A percentile compares a stretch with the other conserved stretches of the same genome.
phyloP scores from a whole-genome alignment of 2,329 filamentous ascomycete genomes.

The Eutypa lata region DNA sequence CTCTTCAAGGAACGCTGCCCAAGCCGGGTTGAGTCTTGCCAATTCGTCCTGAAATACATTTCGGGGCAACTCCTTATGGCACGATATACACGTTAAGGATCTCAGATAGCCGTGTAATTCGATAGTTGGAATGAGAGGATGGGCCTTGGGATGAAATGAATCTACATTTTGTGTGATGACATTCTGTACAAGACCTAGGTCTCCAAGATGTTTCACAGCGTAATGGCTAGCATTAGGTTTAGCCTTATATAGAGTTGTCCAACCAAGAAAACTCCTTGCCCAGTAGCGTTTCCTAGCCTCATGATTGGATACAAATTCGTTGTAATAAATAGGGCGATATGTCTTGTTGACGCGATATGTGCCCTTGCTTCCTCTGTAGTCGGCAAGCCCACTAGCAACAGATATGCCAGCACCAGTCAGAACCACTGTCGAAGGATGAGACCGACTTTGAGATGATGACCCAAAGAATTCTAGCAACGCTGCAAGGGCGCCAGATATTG shows the following conservation, averaged over 20 bases:
- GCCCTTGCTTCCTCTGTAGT: slow-evolving; percentile 86
- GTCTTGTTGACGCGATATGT: slow-evolving; percentile 90
- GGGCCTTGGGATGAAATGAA: slow-evolving; percentile 79
- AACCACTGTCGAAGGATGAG: slow-evolving; percentile 46
- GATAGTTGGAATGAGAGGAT: slow-evolving; percentile 70
- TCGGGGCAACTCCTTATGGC: slow-evolving; percentile 68
- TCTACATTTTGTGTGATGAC: slow-evolving; percentile 98
- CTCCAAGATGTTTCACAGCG: slow-evolving; percentile 69
- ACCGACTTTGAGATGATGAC: slow-evolving; percentile 49
- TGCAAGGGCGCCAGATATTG: slow-evolving; percentile 68
- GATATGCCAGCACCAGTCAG: slow-evolving; percentile 86
- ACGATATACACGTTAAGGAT: slow-evolving; percentile 76
- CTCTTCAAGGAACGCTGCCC: slow-evolving; percentile 72
- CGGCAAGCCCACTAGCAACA: slow-evolving; percentile 86
- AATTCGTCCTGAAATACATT: slow-evolving; percentile 73
- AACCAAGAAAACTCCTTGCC: slow-evolving; percentile 91
- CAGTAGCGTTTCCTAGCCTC: slow-evolving; percentile 90
- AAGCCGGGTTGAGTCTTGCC: slow-evolving; percentile 77
- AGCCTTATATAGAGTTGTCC: slow-evolving; percentile 78
- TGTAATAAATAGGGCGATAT: slow-evolving; percentile 88
- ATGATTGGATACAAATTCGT: slow-evolving; percentile 81
- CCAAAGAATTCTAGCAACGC: slow-evolving; percentile 76
- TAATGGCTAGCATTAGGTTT: slow-evolving; percentile 76
- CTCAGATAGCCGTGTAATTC: slow-evolving; percentile 92
- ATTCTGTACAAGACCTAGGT: slow-evolving; percentile 67